Percentiles rank a stretch among this genome's conserved stretches.
Conservation (phyloP, 805 yeast species). For the Ogataea thermomethanolica region DNA sequence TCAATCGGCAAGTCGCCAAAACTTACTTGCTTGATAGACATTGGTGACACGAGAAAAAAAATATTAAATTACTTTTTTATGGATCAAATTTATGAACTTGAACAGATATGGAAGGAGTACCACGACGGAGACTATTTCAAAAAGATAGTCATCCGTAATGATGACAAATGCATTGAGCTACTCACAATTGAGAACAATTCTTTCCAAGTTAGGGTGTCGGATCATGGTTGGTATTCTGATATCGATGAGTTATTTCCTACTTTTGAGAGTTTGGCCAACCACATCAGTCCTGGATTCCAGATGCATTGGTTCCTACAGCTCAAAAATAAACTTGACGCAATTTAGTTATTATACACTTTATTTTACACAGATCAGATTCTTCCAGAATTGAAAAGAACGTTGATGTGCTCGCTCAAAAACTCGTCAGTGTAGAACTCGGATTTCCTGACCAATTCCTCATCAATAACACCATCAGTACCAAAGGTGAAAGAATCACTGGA, state of each 20-base stretch:
- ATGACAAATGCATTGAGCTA: constrained; percentile 4
- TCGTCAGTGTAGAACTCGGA: constrained; percentile 81
- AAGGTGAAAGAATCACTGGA: constrained; percentile 61
- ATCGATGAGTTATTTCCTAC: constrained; percentile 21
- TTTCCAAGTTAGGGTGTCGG: constrained; percentile 18
- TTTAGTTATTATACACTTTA: constrained; percentile 3
- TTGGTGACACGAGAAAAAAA: not conserved
- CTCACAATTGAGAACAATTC: constrained; percentile 17
- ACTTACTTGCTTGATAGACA: constrained; percentile 21
- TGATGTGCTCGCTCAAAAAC: constrained; percentile 72
- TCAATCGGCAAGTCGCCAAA: constrained; percentile 24
- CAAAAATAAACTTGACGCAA: constrained; percentile 3
- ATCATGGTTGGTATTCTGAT: constrained; percentile 29
- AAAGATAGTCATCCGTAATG: constrained; percentile 1
- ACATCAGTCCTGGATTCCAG: constrained; percentile 15
- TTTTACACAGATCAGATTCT: constrained; percentile 32
- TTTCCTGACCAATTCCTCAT: constrained; percentile 84
- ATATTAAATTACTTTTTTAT: constrained; percentile 4
- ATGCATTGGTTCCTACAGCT: constrained; percentile 18
- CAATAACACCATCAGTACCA: constrained; percentile 37
- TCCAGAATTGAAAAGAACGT: constrained; percentile 62
- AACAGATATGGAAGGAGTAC: constrained; percentile 16
- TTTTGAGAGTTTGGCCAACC: constrained; percentile 29
- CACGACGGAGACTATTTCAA: constrained; percentile 7
- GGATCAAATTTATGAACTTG: constrained; percentile 15